Conservation (phyloP, 1,284 basidiomycete species). For the Moniliophthora roreri region DNA sequence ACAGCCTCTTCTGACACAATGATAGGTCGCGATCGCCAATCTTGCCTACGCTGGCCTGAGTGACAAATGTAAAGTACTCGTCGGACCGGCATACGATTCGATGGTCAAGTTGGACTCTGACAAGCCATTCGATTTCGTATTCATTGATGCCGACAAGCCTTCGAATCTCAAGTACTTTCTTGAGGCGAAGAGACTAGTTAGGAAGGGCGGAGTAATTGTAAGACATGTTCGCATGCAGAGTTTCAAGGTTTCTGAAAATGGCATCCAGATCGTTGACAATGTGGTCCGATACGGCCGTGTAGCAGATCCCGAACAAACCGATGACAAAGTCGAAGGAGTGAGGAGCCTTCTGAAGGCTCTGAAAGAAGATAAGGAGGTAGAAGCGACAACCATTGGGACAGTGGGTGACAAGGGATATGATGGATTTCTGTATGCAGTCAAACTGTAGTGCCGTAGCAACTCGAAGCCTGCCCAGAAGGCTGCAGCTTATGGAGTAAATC, state of each 20-base stretch:
- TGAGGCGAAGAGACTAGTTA: constrained; percentile 55
- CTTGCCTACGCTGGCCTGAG: constrained; percentile 46
- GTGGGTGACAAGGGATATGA: constrained; percentile 65
- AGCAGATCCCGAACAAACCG: constrained; percentile 38
- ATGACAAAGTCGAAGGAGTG: constrained; percentile 44
- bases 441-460: constrained; percentile 1
- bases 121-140: constrained; percentile 53
- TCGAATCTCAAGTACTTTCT: constrained; percentile 49
- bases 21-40: constrained; percentile 54
- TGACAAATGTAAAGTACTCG: constrained; percentile 45
- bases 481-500: background rate
- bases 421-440: constrained; percentile 55
- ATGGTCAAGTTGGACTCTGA: constrained; percentile 41
- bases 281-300: constrained; percentile 53
- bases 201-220: constrained; percentile 55
- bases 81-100: constrained; percentile 50
- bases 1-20: background rate
- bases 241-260: too few species aligned
- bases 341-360: constrained; percentile 46
- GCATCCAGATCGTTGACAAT: constrained; percentile 57
- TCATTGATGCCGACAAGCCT: constrained; percentile 64
- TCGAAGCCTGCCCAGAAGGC: background rate
- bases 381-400: constrained; percentile 59
- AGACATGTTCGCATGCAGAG: constrained; percentile 16
- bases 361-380: constrained; percentile 53